Evolutionary conservation across 441 rosid genomes (phyloP), one percentile per base, ranked within the genome.

Genomic region (Flueggea neowawraea): DNA sequence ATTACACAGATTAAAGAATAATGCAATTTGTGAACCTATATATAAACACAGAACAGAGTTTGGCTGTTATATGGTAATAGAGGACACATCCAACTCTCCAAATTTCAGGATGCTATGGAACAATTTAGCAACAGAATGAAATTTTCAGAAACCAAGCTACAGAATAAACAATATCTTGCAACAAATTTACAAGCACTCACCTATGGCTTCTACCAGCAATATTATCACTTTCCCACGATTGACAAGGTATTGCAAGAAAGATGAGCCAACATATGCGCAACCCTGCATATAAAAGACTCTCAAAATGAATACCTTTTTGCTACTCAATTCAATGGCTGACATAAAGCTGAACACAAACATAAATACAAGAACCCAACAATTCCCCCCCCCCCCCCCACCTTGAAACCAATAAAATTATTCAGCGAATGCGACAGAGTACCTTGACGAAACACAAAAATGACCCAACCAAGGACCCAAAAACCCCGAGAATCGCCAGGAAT

Each of bases 201-300:
- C 97, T 61, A 94, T 79, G 60, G 99, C 95, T 73, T 90, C 99
- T n/a, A 94, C 93, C 48, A 90, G 80, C 77, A 84, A 73, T 31
- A 83, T 55, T 59, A 94, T 89, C 77, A 87, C 88, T 75, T 86
- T 89, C 67, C 88, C 72, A 10, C 81, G 85, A 62, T 75, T 75
- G 22, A 75, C 77, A 33, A 72, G 74, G 75, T 80, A 90, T 51
- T 80, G 78, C 69, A 54, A 17, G 69, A 81, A 94, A 51, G 98
- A 76, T 45, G 89, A 72, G 45, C 47, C 72, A 13, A 94, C 92
- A 76, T 63, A 77, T 66, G 67, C 63, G 70, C 96, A 94, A 51
- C 98, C 98, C 97, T 94, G 87, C 78, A 79, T 16, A 31, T 33
- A 22, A 43, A 44, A 69, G 57, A 6, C 51, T 22, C 16, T 1